phyloP scores from a whole-genome alignment of 2,329 filamentous ascomycete genomes.

The Pseudocercospora macadamiae region DNA sequence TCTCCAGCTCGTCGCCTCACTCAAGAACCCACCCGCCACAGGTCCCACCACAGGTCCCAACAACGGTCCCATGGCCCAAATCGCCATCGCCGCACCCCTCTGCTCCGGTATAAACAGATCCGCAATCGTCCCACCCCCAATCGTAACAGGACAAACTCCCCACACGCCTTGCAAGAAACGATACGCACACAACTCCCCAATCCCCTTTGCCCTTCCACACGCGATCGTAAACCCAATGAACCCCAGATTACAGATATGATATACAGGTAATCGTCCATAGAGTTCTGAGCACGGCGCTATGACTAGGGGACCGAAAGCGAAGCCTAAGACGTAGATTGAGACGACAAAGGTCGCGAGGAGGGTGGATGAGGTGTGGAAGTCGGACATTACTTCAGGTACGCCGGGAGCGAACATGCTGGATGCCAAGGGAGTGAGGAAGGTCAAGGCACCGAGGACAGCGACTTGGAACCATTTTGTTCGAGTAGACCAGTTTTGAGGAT shows the following conservation, averaged over 20 bases:
- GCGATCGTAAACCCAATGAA: slow-evolving; percentile 38
- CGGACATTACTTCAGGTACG: slow-evolving; percentile 63
- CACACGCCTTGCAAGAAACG: slow-evolving; percentile 38
- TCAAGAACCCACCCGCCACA: slow-evolving; percentile 65
- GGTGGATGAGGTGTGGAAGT: slow-evolving; percentile 59
- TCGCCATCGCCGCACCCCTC: slow-evolving; percentile 35
- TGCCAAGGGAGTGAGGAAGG: slow-evolving; percentile 56
- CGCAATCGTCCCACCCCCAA: slow-evolving; percentile 34
- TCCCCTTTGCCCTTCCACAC: slow-evolving; percentile 36
- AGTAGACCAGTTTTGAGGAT: slow-evolving; percentile 63
- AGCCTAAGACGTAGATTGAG: slow-evolving; percentile 64
- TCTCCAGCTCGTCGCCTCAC: slow-evolving; percentile 67
- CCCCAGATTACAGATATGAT: slow-evolving; percentile 36
- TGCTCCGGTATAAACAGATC: slow-evolving; percentile 35
- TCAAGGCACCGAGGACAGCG: slow-evolving; percentile 52
- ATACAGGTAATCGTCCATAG: slow-evolving; percentile 37
- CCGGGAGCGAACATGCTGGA: slow-evolving; percentile 69
- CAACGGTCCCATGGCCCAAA: slow-evolving; percentile 37
- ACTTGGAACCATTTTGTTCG: slow-evolving; percentile 52
- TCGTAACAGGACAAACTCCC: slow-evolving; percentile 37
- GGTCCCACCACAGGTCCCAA: slow-evolving; percentile 46
- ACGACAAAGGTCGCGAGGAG: slow-evolving; percentile 66
- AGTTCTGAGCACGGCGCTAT: slow-evolving; percentile 47
- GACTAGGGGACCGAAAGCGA: slow-evolving; percentile 48
- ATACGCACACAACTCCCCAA: slow-evolving; percentile 35